A percentile compares a stretch with the other conserved stretches of the same genome.
Evolutionary conservation across 176 grass and related monocot genomes (phyloP).

Genomic region (Oryza rufipogon): DNA sequence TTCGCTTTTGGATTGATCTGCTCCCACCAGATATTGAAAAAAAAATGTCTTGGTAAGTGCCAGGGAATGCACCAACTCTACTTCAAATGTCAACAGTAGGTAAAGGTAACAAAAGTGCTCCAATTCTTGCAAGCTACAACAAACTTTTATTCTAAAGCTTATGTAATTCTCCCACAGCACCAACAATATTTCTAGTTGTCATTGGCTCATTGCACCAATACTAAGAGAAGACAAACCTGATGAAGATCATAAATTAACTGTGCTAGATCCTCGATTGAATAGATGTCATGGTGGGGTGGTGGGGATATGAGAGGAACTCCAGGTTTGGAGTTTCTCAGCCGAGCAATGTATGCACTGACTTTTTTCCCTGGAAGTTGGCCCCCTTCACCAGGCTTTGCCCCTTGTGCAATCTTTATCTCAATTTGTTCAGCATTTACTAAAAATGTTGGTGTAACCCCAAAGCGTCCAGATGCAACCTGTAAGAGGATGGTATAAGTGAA

Average conservation of each 20-base stretch:
- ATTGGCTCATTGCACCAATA: constrained; percentile 8
- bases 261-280: constrained; percentile 99
- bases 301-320: constrained; percentile 99
- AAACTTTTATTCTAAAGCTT: constrained; percentile 33
- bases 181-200: constrained; percentile 18
- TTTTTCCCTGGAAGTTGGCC: constrained; percentile 98
- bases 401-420: constrained; percentile 99
- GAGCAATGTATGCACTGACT: constrained; percentile 99
- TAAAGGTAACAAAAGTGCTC: constrained; percentile 7
- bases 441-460: constrained; percentile 99
- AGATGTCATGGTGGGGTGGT: constrained; percentile 98
- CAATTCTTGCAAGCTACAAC: neutral
- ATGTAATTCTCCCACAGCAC: constrained; percentile 7
- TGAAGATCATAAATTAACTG: constrained; percentile 99
- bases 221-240: constrained; percentile 73
- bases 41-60: constrained; percentile 20
- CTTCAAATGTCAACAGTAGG: neutral
- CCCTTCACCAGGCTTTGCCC: constrained; percentile 98
- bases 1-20: constrained; percentile 98
- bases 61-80: constrained; percentile 12
- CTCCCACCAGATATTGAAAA: constrained; percentile 37
- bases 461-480: constrained; percentile 99
- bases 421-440: constrained; percentile 94
- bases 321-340: constrained; percentile 96
- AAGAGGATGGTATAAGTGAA: constrained; percentile 28